Evolutionary conservation across 1,139 yeast species (phyloP).

Genomic region (Yamadazyma dushanensis): DNA sequence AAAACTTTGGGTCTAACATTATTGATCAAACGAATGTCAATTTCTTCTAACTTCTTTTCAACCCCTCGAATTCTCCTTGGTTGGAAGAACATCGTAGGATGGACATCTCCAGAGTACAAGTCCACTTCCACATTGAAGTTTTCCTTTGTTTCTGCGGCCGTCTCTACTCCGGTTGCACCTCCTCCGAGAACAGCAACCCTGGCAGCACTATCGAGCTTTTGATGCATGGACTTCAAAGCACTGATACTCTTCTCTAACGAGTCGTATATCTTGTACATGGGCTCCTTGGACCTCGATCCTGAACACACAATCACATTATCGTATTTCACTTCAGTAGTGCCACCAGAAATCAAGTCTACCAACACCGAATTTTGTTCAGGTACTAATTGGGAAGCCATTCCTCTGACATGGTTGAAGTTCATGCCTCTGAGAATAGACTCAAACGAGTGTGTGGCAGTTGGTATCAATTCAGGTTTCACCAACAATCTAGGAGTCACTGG

Average conservation of each 20-base stretch:
- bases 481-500: slow-evolving; percentile 27
- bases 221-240: slow-evolving; percentile 13
- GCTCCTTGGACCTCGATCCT: slow-evolving; percentile 20
- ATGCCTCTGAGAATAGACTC: slow-evolving; percentile 6
- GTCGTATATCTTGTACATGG: slow-evolving; percentile 23
- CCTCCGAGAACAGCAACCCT: slow-evolving; percentile 30
- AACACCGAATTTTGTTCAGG: slow-evolving; percentile 12
- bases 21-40: slow-evolving; percentile 24
- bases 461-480: slow-evolving; percentile 20
- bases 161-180: slow-evolving; percentile 34
- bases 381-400: slow-evolving; percentile 19
- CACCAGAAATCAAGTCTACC: slow-evolving; percentile 11
- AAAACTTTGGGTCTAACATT: not conserved
- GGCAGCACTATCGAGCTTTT: slow-evolving; percentile 17
- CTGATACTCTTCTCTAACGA: slow-evolving; percentile 12
- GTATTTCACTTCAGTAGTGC: slow-evolving; percentile 16
- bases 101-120: slow-evolving; percentile 21
- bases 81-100: slow-evolving; percentile 18
- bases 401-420: slow-evolving; percentile 15
- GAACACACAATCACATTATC: slow-evolving; percentile 29
- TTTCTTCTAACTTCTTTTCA: slow-evolving; percentile 15
- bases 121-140: slow-evolving; percentile 19
- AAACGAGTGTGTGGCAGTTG: slow-evolving; percentile 17
- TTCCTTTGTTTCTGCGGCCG: slow-evolving; percentile 27
- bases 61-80: slow-evolving; percentile 18